Evolutionary conservation across 768 basidiomycete species (phyloP), one percentile per base, ranked within the genome.

Genomic region (Phaeolepiota aurea): DNA sequence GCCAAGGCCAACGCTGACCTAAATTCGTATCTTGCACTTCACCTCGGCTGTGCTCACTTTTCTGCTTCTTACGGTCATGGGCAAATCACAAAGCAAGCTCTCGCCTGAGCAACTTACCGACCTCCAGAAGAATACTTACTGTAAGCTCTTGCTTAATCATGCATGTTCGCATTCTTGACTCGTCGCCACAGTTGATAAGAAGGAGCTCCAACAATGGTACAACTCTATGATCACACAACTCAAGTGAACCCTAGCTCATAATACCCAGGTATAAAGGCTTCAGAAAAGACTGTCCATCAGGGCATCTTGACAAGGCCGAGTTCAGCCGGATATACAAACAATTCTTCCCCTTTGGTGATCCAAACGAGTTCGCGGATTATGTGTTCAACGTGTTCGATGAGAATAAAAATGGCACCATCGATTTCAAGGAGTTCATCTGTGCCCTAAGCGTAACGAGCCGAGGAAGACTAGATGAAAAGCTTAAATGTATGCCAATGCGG

Each of bases 341-440:
- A 62, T 99, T 99, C 84, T 99, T 99, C 73, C 96, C 96, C 18
- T 99, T 99, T 55, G 96, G 96, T 47, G 94, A 99, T 62, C 94
- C 96, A 5, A 79, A 71, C 44, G 87, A 94, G 59, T 99, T 99
- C 56, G 92, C 96, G 28, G 88, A 97, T 63, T 93, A 94, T 53
- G 94, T 99, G 54, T 99, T 99, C 74, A 92, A 96, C 55, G 93
- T 97, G 44, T 93, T 92, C 58, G 90, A 94, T 58, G 81, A 83
- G 55, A 89, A 94, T 71, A 82, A 85, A 74, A 93, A 88, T 63
- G 90, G 89, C 42, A 90, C 87, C 19, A 99, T 99, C 65, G 96
- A 99, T 68, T 99, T 99, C 65, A 94, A 93, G 54, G 94, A 97
- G 68, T 99, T 99, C 67, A 98, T 99, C 56, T 92, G 91, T 54